A percentile compares a stretch with the other conserved stretches of the same genome.
Conservation (phyloP, 2,329 filamentous ascomycete genomes). For the Nothopassalora personata region DNA sequence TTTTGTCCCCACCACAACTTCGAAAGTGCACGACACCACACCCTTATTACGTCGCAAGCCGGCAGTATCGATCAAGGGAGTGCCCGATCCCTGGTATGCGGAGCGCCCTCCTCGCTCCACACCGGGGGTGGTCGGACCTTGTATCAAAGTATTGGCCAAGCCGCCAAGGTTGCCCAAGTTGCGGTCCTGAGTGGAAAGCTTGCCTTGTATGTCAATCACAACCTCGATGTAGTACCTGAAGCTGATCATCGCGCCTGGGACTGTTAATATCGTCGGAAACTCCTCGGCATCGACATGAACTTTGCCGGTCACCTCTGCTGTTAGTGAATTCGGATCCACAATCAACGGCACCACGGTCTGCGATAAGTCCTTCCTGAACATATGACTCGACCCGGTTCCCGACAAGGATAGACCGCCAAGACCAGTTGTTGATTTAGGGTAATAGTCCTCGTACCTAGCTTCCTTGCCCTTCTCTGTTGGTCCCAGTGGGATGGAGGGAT, state of each 20-base stretch:
- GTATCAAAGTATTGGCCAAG: constrained; percentile 20
- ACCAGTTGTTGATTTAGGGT: constrained; percentile 80
- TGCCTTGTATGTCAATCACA: constrained; percentile 85
- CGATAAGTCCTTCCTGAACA: constrained; percentile 92
- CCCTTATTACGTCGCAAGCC: constrained; percentile 82
- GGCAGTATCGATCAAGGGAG: constrained; percentile 80
- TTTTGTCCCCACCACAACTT: constrained; percentile 78
- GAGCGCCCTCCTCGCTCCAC: constrained; percentile 11
- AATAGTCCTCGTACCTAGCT: constrained; percentile 73
- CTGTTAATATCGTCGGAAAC: constrained; percentile 84
- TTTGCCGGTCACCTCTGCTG: constrained; percentile 72
- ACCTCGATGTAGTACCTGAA: constrained; percentile 94
- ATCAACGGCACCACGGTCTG: constrained; percentile 86
- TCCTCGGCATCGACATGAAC: constrained; percentile 83
- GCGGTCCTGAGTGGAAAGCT: constrained; percentile 68
- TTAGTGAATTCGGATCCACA: constrained; percentile 73
- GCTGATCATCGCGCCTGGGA: constrained; percentile 88
- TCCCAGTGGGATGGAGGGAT: constrained; percentile 57
- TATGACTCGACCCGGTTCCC: constrained; percentile 77
- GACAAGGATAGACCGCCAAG: constrained; percentile 81
- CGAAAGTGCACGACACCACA: constrained; percentile 80
- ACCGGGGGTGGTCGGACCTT: constrained; percentile 6
- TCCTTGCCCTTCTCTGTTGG: constrained; percentile 61
- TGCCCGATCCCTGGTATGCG: constrained; percentile 17
- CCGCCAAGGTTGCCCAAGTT: constrained; percentile 24